Evolutionary conservation across 306 rosid genomes (phyloP), one percentile per base, ranked within the genome.

Genomic region (Vicia sativa): DNA sequence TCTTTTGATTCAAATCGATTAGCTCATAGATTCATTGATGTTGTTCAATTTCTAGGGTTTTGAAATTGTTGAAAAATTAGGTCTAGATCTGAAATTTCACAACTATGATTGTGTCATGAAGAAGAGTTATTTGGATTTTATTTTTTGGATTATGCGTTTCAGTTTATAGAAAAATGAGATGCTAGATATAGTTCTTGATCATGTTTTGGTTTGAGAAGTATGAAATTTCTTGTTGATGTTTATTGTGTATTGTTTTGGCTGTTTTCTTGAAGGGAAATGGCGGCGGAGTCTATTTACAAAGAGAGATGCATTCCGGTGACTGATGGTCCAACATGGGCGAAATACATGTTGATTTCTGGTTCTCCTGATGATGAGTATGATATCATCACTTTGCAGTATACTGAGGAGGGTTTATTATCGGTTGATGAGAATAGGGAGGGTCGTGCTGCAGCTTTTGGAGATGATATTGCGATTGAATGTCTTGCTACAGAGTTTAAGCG

Each of bases 391-490:
- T 80, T 93, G 85, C 97, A 90, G 62, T 93, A 93, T 73, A 88
- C 97, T 34, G 99, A 90, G 87, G 97, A 88, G 70, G 96, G 97
- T 53, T 80, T 93, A 15, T 79, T 93, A 76, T 82, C 93, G 60
- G 84, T 90, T 46, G 97, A 90, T 42, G 99, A 93, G 78, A 93
- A 93, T 54, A 81, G 91, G 67, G 82, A 74, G 41, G 99, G 99
- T 31, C 96, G 85, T 64, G 99, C 97, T 7, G 99, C 97, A 14
- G 99, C 99, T 39, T 93, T 93, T 43, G 99, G 99, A 5, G 99
- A 93, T 71, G 99, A 93, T 71, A 88, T 90, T 65, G 99, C 99
- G 31, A 93, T 90, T n/a, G 97, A 90, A 73, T 93, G 99, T 74
- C 99, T 93, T 65, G 96, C 99, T 16, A 93, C 97, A 3, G 97